Conservation (phyloP, 495 filamentous ascomycete species). For the Penicillium silybi region DNA sequence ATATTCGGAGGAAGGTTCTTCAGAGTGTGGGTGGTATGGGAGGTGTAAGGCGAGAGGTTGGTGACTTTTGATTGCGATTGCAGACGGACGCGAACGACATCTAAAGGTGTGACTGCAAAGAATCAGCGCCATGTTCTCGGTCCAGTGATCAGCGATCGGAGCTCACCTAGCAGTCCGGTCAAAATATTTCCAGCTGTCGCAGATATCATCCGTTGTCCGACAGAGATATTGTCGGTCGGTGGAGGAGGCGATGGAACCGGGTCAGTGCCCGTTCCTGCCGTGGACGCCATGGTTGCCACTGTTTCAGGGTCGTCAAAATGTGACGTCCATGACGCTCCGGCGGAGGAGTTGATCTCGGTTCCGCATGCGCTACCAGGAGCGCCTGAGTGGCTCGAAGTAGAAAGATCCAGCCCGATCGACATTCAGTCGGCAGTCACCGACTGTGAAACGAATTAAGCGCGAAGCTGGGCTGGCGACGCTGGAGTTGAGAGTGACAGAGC, state of each 20-base stretch:
- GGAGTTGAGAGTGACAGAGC: neutral
- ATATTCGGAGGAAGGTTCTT: slow-evolving; percentile 68
- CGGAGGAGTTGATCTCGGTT: slow-evolving; percentile 16
- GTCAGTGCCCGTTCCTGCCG: slow-evolving; percentile 25
- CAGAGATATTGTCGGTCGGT: slow-evolving; percentile 56
- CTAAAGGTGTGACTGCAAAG: slow-evolving; percentile 79
- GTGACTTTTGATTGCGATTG: slow-evolving; percentile 69
- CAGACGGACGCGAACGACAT: slow-evolving; percentile 91
- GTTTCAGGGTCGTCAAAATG: slow-evolving; percentile 28
- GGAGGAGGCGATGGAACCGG: slow-evolving; percentile 17
- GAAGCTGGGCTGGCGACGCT: neutral
- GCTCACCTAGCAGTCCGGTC: slow-evolving; percentile 81
- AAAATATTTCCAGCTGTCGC: slow-evolving; percentile 86
- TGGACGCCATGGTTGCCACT: slow-evolving; percentile 38
- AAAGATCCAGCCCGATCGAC: slow-evolving; percentile 12
- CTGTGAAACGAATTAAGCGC: neutral
- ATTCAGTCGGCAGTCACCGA: slow-evolving; percentile 15
- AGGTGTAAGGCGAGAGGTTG: slow-evolving; percentile 39
- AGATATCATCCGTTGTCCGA: slow-evolving; percentile 88
- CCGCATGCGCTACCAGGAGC: slow-evolving; percentile 6
- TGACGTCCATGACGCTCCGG: slow-evolving; percentile 35
- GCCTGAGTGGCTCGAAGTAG: slow-evolving; percentile 9
- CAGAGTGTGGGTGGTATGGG: slow-evolving; percentile 52
- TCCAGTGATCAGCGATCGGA: neutral
- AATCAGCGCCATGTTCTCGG: slow-evolving; percentile 4